Conservation (phyloP, 2,329 filamentous ascomycete genomes). For the Xylariomycetidae sp. region DNA sequence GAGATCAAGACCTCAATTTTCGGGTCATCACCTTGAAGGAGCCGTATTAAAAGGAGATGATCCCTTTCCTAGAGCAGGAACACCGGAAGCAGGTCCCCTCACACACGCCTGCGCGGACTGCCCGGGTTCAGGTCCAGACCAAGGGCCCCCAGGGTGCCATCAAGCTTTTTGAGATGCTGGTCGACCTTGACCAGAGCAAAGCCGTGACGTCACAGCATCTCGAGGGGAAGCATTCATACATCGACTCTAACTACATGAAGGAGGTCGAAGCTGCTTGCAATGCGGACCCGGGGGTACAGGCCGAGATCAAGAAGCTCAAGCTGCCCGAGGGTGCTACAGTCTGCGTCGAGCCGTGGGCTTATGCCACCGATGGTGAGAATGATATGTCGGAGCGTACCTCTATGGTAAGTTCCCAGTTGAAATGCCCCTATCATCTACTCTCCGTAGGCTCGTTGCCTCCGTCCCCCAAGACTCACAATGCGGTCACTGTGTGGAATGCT, state of each 20-base stretch:
- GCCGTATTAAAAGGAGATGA: background rate
- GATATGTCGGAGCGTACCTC: no score
- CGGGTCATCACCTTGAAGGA: constrained; percentile 1
- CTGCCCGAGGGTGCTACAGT: constrained; percentile 56
- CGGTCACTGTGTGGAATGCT: no score
- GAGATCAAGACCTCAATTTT: no score
- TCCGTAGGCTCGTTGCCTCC: no score
- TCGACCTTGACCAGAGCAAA: constrained; percentile 43
- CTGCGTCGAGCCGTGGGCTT: constrained; percentile 61
- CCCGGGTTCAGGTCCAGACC: background rate
- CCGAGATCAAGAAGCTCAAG: constrained; percentile 57
- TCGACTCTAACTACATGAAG: constrained; percentile 57
- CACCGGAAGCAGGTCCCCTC: background rate
- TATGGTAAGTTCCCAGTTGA: no score
- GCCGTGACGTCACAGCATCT: constrained; percentile 33
- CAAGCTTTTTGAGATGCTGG: background rate
- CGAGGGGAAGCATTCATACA: constrained; percentile 55
- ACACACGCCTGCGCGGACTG: background rate
- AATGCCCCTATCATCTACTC: no score
- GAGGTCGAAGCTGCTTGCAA: constrained; percentile 51
- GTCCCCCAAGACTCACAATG: no score
- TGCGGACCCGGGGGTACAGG: constrained; percentile 51
- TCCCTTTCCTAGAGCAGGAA: background rate
- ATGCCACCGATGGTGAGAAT: constrained; percentile 32
- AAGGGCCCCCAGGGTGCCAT: background rate